phyloP scores from a whole-genome alignment of 2,329 filamentous ascomycete species.

The Calonectria hawksworthii region DNA sequence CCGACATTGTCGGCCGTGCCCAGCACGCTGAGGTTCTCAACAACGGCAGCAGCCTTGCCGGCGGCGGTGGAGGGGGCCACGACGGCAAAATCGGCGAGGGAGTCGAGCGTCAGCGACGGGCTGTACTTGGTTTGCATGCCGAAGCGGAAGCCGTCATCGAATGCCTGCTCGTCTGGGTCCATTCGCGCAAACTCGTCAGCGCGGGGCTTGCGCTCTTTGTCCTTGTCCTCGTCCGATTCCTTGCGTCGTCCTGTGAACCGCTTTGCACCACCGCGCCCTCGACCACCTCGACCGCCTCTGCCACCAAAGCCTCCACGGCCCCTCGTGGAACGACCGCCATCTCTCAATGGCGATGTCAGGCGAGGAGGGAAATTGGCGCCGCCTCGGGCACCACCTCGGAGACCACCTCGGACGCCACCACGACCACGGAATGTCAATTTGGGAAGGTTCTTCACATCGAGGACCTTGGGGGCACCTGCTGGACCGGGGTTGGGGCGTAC shows the following conservation, averaged over 20 bases:
- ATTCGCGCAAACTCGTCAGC: slow-evolving; percentile 45
- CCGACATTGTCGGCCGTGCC: slow-evolving; percentile 53
- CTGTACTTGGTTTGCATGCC: slow-evolving; percentile 48
- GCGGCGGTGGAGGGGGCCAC: slow-evolving; percentile 44
- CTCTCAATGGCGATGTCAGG: neutral
- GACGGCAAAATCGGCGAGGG: slow-evolving; percentile 50
- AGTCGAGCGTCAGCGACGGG: slow-evolving; percentile 52
- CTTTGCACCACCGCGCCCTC: slow-evolving; percentile 34
- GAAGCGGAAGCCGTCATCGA: slow-evolving; percentile 54
- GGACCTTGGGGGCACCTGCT: slow-evolving; percentile 49
- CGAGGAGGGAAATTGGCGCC: neutral
- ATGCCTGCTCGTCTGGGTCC: slow-evolving; percentile 52
- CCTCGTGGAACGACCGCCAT: neutral
- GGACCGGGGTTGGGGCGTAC: slow-evolving; percentile 18
- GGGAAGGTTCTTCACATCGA: slow-evolving; percentile 57
- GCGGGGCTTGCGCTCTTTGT: slow-evolving; percentile 40
- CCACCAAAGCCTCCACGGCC: slow-evolving; percentile 12
- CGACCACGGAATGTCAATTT: slow-evolving; percentile 36
- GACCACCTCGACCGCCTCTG: slow-evolving; percentile 25
- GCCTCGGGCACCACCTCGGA: slow-evolving; percentile 14
- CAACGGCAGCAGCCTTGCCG: slow-evolving; percentile 50
- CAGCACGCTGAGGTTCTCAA: slow-evolving; percentile 54
- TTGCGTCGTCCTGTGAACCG: slow-evolving; percentile 32
- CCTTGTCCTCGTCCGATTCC: slow-evolving; percentile 45
- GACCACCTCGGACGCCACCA: slow-evolving; percentile 34